A percentile compares a stretch with the other conserved stretches of the same genome.
These are phyloP conservation scores for Dioscorea dumetorum DNA, from an alignment of 106 monocot species.

Conservation along the genomic window DNA sequence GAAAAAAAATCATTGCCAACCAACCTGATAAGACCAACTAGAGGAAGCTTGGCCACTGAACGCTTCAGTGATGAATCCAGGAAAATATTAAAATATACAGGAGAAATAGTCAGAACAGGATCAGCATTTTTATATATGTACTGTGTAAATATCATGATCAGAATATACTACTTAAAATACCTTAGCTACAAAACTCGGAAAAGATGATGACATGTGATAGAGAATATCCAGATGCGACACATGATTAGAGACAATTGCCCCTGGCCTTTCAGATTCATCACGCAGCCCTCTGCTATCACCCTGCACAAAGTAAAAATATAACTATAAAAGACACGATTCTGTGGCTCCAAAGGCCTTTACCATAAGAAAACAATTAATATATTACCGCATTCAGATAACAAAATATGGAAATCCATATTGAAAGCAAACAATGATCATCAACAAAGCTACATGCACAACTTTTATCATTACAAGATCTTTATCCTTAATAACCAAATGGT, in stretches of 20 bases:
- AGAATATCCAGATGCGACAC: conserved; percentile 71
- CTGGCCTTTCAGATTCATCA: conserved; percentile 45
- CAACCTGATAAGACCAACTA: conserved; percentile 92
- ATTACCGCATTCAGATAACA: not conserved
- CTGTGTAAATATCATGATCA: not conserved
- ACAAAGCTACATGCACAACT: too few relatives aligned
- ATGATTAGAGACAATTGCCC: conserved; percentile 62
- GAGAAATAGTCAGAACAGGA: conserved; percentile 22
- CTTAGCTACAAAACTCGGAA: conserved; percentile 94
- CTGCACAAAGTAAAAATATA: conserved; percentile 21
- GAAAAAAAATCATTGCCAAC: not conserved
- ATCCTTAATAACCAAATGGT: too few relatives aligned
- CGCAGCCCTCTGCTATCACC: conserved; percentile 18
- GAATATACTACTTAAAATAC: conserved; percentile 17
- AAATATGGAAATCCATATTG: not conserved
- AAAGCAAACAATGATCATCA: not conserved
- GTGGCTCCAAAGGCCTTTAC: not conserved
- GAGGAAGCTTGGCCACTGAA: conserved; percentile 88
- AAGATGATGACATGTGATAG: conserved; percentile 69
- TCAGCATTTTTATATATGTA: not conserved
- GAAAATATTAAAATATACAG: conserved; percentile 9
- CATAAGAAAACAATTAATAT: not conserved
- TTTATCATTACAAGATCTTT: too few relatives aligned
- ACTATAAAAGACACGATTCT: not conserved
- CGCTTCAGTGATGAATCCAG: conserved; percentile 41